phyloP scores from a whole-genome alignment of 1,139 yeast species.

The Yamadazyma spencermartinsiae region DNA sequence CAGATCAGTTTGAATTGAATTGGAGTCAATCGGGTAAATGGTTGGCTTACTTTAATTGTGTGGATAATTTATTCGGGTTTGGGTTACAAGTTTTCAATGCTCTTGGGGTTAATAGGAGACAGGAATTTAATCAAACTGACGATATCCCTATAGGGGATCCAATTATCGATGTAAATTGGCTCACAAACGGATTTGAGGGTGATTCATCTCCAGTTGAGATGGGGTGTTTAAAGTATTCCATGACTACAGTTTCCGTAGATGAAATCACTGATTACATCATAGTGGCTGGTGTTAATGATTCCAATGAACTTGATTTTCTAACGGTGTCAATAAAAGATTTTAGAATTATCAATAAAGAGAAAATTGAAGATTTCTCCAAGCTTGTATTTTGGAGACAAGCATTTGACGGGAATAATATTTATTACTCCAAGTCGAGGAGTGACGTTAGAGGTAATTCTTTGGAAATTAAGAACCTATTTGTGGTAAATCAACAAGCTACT shows the following conservation, averaged over 20 bases:
- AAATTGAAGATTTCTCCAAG: slow-evolving; percentile 4
- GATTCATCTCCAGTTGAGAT: slow-evolving; percentile 9
- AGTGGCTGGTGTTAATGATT: slow-evolving; percentile 14
- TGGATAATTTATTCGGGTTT: slow-evolving; percentile 31
- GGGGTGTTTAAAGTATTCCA: slow-evolving; percentile 11
- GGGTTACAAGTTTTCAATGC: slow-evolving; percentile 28
- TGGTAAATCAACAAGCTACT: not conserved
- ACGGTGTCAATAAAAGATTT: slow-evolving; percentile 21
- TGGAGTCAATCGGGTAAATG: slow-evolving; percentile 42
- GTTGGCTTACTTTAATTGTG: slow-evolving; percentile 29
- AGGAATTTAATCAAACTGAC: slow-evolving; percentile 9
- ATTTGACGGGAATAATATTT: slow-evolving; percentile 11
- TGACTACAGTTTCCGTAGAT: slow-evolving; percentile 10
- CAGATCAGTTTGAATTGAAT: slow-evolving; percentile 19
- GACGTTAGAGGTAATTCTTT: slow-evolving; percentile 1
- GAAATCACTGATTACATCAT: slow-evolving; percentile 17
- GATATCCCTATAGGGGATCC: slow-evolving; percentile 20
- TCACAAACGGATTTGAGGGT: slow-evolving; percentile 18
- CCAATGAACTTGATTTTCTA: slow-evolving; percentile 15
- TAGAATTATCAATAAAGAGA: slow-evolving; percentile 15
- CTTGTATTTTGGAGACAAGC: slow-evolving; percentile 12
- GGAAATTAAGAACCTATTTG: slow-evolving; percentile 2
- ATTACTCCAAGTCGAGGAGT: slow-evolving; percentile 8
- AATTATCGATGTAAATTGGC: slow-evolving; percentile 20
- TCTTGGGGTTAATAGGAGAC: slow-evolving; percentile 22